Base-by-base conservation (phyloP, 2,329 filamentous ascomycete genomes). In the Aureobasidium melanogenum region DNA sequence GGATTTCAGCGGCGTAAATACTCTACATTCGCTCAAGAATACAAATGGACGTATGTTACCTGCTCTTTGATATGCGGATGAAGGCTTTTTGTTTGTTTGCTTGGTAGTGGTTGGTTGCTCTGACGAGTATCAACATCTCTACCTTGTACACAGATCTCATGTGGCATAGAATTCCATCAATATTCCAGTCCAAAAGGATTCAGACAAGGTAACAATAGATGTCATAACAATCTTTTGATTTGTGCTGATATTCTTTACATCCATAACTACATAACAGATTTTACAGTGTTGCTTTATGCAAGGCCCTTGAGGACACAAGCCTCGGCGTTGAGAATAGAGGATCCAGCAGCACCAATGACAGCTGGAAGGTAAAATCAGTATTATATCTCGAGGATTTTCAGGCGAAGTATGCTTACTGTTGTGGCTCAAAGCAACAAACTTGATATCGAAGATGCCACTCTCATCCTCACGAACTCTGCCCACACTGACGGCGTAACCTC, bases 261-360 rank as follows among this genome's bases (percentile, higher is more conserved):
- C 36, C 51, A 55, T 55, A 55, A 55, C 26, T 55, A 55, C 51
- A 60, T 52, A 28, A 52, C 17, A 38, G 43, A 9, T 17, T 39
- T 48, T n/a, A n/a, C 15, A 8, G 15, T 15, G 32, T 26, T 58
- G 19, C 34, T 39, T 52, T 63, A 65, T 17, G 62, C 63, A 9
- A 62, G 46, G 32, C 92, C 93, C 79, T 96, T 95, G 66, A 97
- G 83, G 12, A 96, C 86, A 26, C 91, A 91, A 30, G 91, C 91
- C 75, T 97, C 93, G 30, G 92, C 91, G 70, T 97, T 97, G 68
- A 97, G 76, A 75, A 97, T 96, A 34, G 90, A 96, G 1, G 91
- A 95, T 12, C 94, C 94, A n/a, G 93, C 92, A 34, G 94, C 94
- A 66, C 93, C 93, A 72, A 99, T 93, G 61, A 99, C 88, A 64